Percentiles rank a stretch among this genome's conserved stretches.
These are phyloP conservation scores for Skeletonema costatum DNA, from an alignment of 108 stramenopile species.

Conservation along the genomic window DNA sequence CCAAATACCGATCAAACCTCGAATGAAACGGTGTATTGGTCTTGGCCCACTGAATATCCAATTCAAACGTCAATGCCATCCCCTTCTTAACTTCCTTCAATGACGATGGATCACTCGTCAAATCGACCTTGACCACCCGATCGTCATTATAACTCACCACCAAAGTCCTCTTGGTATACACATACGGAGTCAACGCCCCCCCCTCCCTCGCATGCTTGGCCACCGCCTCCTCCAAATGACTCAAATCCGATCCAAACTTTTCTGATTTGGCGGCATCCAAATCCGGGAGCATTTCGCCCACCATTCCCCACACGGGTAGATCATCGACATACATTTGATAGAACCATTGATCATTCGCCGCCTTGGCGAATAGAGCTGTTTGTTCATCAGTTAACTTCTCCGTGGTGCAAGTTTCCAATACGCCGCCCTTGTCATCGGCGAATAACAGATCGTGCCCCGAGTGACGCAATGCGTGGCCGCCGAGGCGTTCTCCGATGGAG, in stretches of 20 bases:
- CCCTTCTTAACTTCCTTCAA: constrained; percentile 77
- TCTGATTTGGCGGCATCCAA: constrained; percentile 47
- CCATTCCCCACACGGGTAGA: constrained; percentile 97
- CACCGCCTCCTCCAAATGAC: constrained; percentile 68
- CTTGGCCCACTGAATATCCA: constrained; percentile 41
- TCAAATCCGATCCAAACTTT: constrained; percentile 58
- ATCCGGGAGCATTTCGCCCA: constrained; percentile 88
- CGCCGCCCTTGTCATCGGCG: constrained; percentile 48
- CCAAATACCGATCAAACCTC: constrained; percentile 33
- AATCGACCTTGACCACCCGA: constrained; percentile 93
- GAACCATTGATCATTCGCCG: constrained; percentile 92
- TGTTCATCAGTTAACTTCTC: constrained; percentile 58
- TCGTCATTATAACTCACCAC: constrained; percentile 91
- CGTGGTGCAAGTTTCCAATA: constrained; percentile 76
- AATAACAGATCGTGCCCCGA: constrained; percentile 85
- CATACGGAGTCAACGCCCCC: constrained; percentile 61
- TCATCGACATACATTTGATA: constrained; percentile 98
- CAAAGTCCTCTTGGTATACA: constrained; percentile 90
- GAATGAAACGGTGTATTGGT: constrained; percentile 36
- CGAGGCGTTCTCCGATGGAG: constrained; percentile 76
- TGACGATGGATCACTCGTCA: constrained; percentile 83
- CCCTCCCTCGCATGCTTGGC: constrained; percentile 54
- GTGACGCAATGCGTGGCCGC: constrained; percentile 83
- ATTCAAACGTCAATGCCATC: constrained; percentile 65
- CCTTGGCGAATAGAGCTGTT: constrained; percentile 63